These are phyloP conservation scores for Scedosporium aurantiacum DNA, from an alignment of 2,329 filamentous ascomycete genomes.

Conservation along the genomic window DNA sequence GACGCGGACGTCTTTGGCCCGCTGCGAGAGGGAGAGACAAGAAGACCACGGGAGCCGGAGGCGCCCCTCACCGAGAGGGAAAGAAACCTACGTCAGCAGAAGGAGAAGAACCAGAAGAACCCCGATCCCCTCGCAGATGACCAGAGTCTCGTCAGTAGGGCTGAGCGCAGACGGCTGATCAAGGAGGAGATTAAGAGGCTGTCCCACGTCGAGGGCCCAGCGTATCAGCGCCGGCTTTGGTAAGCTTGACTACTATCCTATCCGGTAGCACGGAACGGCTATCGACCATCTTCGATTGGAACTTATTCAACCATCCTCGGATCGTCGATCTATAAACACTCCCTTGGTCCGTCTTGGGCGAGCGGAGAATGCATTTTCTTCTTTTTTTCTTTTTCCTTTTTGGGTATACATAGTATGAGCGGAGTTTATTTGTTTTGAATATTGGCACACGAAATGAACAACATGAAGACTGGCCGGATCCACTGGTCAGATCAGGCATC, in stretches of 20 bases:
- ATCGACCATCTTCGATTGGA: too few species aligned
- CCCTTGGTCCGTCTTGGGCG: neutral
- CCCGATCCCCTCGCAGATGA: constrained; percentile 25
- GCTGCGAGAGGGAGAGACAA: constrained; percentile 1
- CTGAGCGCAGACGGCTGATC: constrained; percentile 44
- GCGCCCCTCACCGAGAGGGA: constrained; percentile 19
- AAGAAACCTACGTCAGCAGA: constrained; percentile 12
- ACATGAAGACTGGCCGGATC: neutral
- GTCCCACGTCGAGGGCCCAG: constrained; percentile 32
- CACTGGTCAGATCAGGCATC: neutral
- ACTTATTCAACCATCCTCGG: neutral
- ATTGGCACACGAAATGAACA: neutral
- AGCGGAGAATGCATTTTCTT: neutral
- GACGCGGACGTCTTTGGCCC: constrained; percentile 1
- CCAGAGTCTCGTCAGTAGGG: constrained; percentile 37
- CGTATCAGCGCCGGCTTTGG: constrained; percentile 44
- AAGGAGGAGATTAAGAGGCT: constrained; percentile 44
- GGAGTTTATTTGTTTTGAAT: neutral
- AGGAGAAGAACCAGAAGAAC: constrained; percentile 15
- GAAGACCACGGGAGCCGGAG: constrained; percentile 2
- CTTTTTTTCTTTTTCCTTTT: neutral
- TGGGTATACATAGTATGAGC: neutral
- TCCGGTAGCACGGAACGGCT: neutral
- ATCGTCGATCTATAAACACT: neutral
- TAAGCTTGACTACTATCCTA: constrained; percentile 16